These are phyloP conservation scores for Picochlorum sp. DNA, from an alignment of 139 green algal species.

Conservation along the genomic window DNA sequence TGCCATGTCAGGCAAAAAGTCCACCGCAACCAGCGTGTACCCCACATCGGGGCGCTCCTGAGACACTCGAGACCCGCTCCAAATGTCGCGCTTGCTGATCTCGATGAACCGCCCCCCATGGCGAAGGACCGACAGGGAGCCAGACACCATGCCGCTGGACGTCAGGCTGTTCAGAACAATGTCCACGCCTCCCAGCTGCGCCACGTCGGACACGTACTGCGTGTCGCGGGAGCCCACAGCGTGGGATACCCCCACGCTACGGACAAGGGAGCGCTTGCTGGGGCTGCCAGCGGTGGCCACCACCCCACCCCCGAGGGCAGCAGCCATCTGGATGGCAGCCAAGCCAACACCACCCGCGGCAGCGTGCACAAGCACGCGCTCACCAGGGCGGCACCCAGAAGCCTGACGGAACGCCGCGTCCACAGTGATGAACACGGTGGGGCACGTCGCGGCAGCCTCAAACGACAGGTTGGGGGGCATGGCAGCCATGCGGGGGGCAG, in stretches of 20 bases:
- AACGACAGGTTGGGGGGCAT: slow-evolving; percentile 52
- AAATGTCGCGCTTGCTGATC: slow-evolving; percentile 82
- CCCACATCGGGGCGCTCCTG: slow-evolving; percentile 58
- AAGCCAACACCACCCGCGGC: slow-evolving; percentile 72
- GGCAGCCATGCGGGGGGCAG: slow-evolving; percentile 36
- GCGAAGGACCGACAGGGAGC: slow-evolving; percentile 39
- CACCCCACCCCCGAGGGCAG: slow-evolving; percentile 12
- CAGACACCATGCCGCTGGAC: slow-evolving; percentile 66
- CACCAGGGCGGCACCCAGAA: slow-evolving; percentile 15
- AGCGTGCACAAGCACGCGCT: slow-evolving; percentile 58
- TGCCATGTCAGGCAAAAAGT: slow-evolving; percentile 55
- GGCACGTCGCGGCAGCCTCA: slow-evolving; percentile 58
- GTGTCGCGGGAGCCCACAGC: slow-evolving; percentile 44
- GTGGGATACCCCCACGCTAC: slow-evolving; percentile 27
- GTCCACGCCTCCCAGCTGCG: neutral
- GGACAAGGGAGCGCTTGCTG: slow-evolving; percentile 58
- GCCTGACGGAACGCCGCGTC: slow-evolving; percentile 44
- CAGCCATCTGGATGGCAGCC: slow-evolving; percentile 48
- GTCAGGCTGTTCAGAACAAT: slow-evolving; percentile 68
- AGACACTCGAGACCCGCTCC: slow-evolving; percentile 29
- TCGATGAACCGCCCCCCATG: slow-evolving; percentile 52
- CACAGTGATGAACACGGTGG: slow-evolving; percentile 74
- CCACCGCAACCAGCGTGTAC: slow-evolving; percentile 65
- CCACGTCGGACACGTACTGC: slow-evolving; percentile 45
- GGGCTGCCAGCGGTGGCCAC: slow-evolving; percentile 55